phyloP scores from a whole-genome alignment of 805 yeast species.

The Yarrowia sp. region DNA sequence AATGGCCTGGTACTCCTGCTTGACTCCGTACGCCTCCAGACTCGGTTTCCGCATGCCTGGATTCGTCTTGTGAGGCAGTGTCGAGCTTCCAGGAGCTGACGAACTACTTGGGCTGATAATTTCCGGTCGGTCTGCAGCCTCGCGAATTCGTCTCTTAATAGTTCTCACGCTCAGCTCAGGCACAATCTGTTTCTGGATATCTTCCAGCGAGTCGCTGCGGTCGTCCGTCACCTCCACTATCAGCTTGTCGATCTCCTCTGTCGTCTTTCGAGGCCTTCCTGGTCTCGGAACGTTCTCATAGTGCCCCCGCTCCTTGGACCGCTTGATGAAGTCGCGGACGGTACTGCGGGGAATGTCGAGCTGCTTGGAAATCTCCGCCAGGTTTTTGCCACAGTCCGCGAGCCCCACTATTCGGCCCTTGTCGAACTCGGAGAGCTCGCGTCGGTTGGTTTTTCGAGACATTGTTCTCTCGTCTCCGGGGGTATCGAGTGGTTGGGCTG shows the following conservation, averaged over 20 bases:
- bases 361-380: slow-evolving; percentile 27
- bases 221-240: slow-evolving; percentile 26
- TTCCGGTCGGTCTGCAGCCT: slow-evolving; percentile 20
- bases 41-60: background rate
- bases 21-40: slow-evolving; percentile 4
- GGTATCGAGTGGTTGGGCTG: too few relatives aligned
- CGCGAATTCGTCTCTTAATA: slow-evolving; percentile 27
- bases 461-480: too few relatives aligned
- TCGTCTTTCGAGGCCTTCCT: slow-evolving; percentile 27
- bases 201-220: slow-evolving; percentile 25
- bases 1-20: slow-evolving; percentile 13
- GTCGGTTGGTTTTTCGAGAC: slow-evolving; percentile 28
- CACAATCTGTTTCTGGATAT: slow-evolving; percentile 27
- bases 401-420: slow-evolving; percentile 29
- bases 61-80: background rate
- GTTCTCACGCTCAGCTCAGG: slow-evolving; percentile 27
- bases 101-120: background rate
- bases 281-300: slow-evolving; percentile 27
- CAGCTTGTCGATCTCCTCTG: slow-evolving; percentile 26
- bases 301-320: slow-evolving; percentile 29
- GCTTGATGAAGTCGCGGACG: slow-evolving; percentile 29
- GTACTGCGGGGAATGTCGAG: slow-evolving; percentile 28
- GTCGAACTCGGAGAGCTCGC: slow-evolving; percentile 28
- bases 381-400: slow-evolving; percentile 28
- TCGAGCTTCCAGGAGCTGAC: background rate